Evolutionary conservation across 176 grass and related monocot genomes (phyloP).

Genomic region (Aegilops bicornis): DNA sequence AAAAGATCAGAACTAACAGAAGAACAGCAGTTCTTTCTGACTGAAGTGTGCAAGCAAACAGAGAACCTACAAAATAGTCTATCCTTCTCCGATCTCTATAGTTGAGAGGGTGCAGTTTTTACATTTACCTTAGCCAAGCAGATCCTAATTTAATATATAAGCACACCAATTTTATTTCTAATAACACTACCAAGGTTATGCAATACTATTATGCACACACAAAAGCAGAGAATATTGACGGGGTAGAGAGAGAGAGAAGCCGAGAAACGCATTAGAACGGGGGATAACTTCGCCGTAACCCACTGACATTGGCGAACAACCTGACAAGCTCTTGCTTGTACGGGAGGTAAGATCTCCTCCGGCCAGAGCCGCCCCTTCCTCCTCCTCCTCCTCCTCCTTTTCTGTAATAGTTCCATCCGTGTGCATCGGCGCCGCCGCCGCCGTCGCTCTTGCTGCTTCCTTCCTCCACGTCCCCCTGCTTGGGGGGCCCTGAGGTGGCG

Average conservation of each 20-base stretch:
- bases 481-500: slow-evolving; percentile 10
- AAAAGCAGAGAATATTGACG: background rate
- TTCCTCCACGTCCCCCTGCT: background rate
- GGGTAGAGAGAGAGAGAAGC: background rate
- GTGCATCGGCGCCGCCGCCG: background rate
- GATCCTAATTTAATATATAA: background rate
- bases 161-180: slow-evolving; percentile 8
- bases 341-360: slow-evolving; percentile 70
- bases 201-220: slow-evolving; percentile 26
- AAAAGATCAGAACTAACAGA: background rate
- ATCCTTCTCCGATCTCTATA: background rate
- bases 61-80: background rate
- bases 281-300: slow-evolving; percentile 59
- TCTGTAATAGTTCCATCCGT: slow-evolving; percentile 44
- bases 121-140: background rate
- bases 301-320: slow-evolving; percentile 81
- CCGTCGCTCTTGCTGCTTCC: background rate
- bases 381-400: slow-evolving; percentile 4
- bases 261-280: slow-evolving; percentile 34
- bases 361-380: slow-evolving; percentile 12
- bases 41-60: background rate
- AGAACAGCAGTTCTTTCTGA: background rate
- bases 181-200: background rate
- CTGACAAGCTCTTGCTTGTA: slow-evolving; percentile 83
- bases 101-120: background rate